A percentile compares a stretch with the other conserved stretches of the same genome.
These are phyloP conservation scores for Pleurotus citrinopileatus DNA, from an alignment of 768 basidiomycete genomes.

Conservation along the genomic window DNA sequence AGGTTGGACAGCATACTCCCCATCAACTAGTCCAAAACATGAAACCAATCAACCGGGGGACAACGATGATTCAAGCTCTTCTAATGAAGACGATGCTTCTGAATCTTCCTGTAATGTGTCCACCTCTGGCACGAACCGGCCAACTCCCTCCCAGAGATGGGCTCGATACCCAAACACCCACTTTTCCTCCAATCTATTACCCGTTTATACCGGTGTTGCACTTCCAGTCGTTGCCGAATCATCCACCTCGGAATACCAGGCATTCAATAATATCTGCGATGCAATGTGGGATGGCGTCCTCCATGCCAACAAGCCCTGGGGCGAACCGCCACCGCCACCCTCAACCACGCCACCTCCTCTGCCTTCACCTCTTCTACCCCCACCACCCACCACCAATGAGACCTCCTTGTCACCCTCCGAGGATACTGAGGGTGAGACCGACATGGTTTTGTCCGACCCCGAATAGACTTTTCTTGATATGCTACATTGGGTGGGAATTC, in stretches of 20 bases:
- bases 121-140: neutral
- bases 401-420: neutral
- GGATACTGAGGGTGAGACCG: slow-evolving; percentile 19
- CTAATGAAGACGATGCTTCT: neutral
- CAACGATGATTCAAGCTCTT: no score
- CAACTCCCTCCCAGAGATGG: slow-evolving; percentile 40
- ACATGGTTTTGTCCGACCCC: slow-evolving; percentile 37
- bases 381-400: neutral
- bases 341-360: slow-evolving; percentile 15
- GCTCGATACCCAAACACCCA: slow-evolving; percentile 57
- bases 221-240: slow-evolving; percentile 14
- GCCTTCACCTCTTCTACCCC: slow-evolving; percentile 12
- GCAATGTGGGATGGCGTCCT: slow-evolving; percentile 27
- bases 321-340: slow-evolving; percentile 23
- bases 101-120: neutral
- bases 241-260: slow-evolving; percentile 27
- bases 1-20: neutral
- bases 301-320: slow-evolving; percentile 33
- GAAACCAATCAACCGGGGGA: slow-evolving; percentile 6
- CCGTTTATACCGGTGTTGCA: slow-evolving; percentile 41
- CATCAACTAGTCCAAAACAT: slow-evolving; percentile 11
- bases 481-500: no score
- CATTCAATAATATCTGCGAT: neutral
- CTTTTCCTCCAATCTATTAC: slow-evolving; percentile 57
- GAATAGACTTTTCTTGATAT: slow-evolving; percentile 12